Conservation (phyloP, 2,329 filamentous ascomycete genomes). For the Xylariaceae sp. region DNA sequence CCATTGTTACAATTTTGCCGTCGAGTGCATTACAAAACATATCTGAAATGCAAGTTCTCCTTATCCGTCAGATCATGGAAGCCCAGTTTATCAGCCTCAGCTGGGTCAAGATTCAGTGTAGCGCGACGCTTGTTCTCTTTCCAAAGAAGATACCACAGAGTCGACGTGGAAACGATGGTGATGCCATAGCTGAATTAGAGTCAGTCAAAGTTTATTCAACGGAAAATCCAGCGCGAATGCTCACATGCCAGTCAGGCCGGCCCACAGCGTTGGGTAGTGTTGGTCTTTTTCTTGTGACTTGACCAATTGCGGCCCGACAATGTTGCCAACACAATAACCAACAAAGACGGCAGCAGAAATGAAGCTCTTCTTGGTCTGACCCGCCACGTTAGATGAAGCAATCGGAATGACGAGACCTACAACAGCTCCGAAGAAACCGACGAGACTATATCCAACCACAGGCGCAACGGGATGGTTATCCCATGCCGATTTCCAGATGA, state of each 20-base stretch:
- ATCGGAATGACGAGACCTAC: conserved; percentile 55
- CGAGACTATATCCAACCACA: conserved; percentile 67
- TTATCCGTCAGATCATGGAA: background rate
- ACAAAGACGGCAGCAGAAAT: conserved; percentile 72
- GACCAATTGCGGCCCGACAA: conserved; percentile 69
- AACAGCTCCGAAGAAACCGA: conserved; percentile 68
- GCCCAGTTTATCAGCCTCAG: conserved; percentile 59
- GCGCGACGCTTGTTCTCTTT: conserved; percentile 55
- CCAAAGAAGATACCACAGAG: conserved; percentile 56
- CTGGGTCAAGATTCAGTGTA: conserved; percentile 48
- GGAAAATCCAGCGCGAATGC: conserved; percentile 12
- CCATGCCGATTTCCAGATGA: conserved; percentile 71
- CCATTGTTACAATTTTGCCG: too few relatives aligned
- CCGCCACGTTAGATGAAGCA: conserved; percentile 65
- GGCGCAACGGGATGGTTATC: conserved; percentile 60
- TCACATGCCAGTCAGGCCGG: conserved; percentile 59
- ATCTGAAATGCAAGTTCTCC: background rate
- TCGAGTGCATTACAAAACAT: conserved; percentile 2
- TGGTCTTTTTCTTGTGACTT: conserved; percentile 58
- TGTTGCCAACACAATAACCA: conserved; percentile 69
- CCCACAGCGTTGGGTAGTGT: conserved; percentile 71
- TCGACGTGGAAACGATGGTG: conserved; percentile 54
- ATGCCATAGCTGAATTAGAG: conserved; percentile 57
- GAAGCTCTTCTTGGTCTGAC: conserved; percentile 73
- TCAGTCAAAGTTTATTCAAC: background rate